Conservation (phyloP, 176 grass and related monocot genomes). For the barley (Hordeum vulgare) region MorexV3_pseudomolecules_assembly NC_058522.1:405522137-405522636, state of each 20-base stretch:
- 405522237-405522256: background rate
- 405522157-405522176: background rate
- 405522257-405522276: background rate
- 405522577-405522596: background rate
- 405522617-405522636: background rate
- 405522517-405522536: background rate
- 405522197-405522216: background rate
- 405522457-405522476: background rate
- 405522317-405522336: background rate
- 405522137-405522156: background rate
- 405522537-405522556: background rate
- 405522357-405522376: background rate
- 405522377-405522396: background rate
- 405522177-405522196: background rate
- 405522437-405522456: conserved; percentile 8
- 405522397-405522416: background rate
- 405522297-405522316: background rate
- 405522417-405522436: background rate
- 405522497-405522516: background rate
- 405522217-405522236: background rate
- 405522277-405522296: background rate
- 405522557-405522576: background rate
- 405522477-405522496: background rate
- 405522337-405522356: background rate
- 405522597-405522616: background rate